Percentiles rank a stretch among this genome's conserved stretches.
phyloP scores from a whole-genome alignment of 345 rosid species.

The Linum tenue region DNA sequence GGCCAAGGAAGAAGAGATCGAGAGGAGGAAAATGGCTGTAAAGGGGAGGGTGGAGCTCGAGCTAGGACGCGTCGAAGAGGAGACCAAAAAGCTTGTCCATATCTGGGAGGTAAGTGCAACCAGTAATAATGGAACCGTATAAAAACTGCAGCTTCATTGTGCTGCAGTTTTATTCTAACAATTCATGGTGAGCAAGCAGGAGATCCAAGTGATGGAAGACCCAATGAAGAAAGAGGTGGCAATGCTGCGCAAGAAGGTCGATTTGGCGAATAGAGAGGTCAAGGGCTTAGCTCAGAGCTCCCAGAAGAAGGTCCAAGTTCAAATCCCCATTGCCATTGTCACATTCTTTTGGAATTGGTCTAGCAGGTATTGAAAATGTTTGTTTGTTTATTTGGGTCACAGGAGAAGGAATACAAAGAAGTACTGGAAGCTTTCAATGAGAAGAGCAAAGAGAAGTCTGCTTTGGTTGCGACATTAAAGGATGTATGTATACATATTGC shows the following conservation, averaged over 20 bases:
- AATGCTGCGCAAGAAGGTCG: conserved; percentile 52
- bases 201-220: conserved; percentile 63
- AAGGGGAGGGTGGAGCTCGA: conserved; percentile 59
- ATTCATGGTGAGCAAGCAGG: conserved; percentile 26
- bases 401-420: conserved; percentile 76
- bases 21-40: conserved; percentile 60
- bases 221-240: conserved; percentile 79
- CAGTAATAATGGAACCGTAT: background rate
- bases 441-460: conserved; percentile 63
- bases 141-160: background rate
- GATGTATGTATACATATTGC: conserved; percentile 26
- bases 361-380: background rate
- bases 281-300: conserved; percentile 66
- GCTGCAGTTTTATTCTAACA: background rate
- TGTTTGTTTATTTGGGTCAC: background rate
- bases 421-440: conserved; percentile 65
- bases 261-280: conserved; percentile 49
- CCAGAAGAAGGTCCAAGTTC: conserved; percentile 54
- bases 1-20: conserved; percentile 77
- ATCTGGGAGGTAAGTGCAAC: conserved; percentile 56
- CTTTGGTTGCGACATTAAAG: conserved; percentile 33
- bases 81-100: conserved; percentile 51
- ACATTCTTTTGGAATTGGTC: background rate
- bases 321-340: background rate
- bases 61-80: conserved; percentile 67